phyloP scores from a whole-genome alignment of 129 eudicot species.

The Escallonia herrerae region DNA sequence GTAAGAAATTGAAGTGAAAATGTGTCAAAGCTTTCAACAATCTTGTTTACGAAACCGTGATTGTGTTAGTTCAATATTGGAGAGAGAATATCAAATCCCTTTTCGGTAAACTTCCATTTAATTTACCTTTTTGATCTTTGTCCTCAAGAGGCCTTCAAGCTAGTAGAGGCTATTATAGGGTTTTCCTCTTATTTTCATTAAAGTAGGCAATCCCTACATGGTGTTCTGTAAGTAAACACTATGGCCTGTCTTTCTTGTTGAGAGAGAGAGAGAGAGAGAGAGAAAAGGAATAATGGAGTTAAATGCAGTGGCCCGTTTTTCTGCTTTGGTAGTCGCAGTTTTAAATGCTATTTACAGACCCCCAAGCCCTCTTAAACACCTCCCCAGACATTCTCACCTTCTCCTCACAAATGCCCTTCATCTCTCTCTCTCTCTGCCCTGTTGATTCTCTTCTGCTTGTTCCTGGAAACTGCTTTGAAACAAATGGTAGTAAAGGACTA shows the following conservation, averaged over 20 bases:
- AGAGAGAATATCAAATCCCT: no score
- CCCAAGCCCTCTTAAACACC: constrained; percentile 8
- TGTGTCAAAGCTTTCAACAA: no score
- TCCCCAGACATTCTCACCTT: constrained; percentile 31
- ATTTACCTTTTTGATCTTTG: no score
- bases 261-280: not conserved
- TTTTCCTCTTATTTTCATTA: constrained; percentile 3
- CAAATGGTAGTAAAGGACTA: no score
- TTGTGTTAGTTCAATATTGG: no score
- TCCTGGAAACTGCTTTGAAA: not conserved
- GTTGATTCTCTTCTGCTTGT: not conserved
- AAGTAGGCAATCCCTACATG: not conserved
- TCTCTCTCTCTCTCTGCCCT: not conserved
- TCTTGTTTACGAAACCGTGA: no score
- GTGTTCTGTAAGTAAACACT: not conserved
- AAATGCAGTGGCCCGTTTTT: constrained; percentile 42
- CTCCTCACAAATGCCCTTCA: not conserved
- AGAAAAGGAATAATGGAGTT: constrained; percentile 11
- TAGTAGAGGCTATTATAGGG: not conserved
- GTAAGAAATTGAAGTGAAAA: no score
- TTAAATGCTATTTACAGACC: constrained; percentile 28
- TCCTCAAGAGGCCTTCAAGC: no score
- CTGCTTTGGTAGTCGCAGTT: constrained; percentile 42
- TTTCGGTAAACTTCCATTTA: no score
- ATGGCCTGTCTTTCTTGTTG: not conserved